Percentiles rank a stretch among this genome's conserved stretches.
Evolutionary conservation across 257 asterid genomes (phyloP).

Genomic region (Coffea canephora): DNA sequence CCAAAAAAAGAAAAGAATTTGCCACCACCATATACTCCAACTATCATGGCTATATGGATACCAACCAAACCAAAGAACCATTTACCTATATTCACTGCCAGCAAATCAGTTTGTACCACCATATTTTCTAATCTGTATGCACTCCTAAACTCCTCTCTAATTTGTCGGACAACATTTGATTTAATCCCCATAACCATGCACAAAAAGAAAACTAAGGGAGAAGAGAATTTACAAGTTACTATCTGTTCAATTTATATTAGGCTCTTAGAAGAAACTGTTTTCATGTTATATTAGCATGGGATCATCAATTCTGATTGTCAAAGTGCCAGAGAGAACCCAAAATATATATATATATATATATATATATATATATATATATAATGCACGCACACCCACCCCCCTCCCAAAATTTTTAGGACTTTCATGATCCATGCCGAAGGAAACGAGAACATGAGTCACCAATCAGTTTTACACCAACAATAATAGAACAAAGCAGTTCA

Average conservation of each 20-base stretch:
- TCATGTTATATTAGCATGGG: neutral
- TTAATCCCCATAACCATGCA: neutral
- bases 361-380: too few relatives aligned
- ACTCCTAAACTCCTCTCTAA: neutral
- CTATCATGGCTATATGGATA: neutral
- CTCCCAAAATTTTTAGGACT: too few relatives aligned
- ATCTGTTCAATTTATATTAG: neutral
- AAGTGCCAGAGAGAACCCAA: too few relatives aligned
- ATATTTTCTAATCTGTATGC: neutral
- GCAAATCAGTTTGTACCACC: neutral
- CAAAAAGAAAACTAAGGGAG: neutral
- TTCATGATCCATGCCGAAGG: too few relatives aligned
- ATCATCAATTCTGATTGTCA: too few relatives aligned
- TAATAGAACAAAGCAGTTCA: too few relatives aligned
- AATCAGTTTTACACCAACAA: neutral
- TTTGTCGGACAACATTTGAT: neutral
- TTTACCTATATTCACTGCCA: neutral
- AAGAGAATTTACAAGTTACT: neutral
- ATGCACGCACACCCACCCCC: too few relatives aligned
- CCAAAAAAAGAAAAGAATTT: neutral
- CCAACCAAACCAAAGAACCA: neutral
- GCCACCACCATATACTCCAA: neutral
- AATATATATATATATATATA: too few relatives aligned
- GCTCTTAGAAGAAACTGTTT: neutral
- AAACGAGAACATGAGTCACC: too few relatives aligned